Evolutionary conservation across 202 grass and related monocot genomes (phyloP).

Genomic region (Thinopyrum obtusiflorum): DNA sequence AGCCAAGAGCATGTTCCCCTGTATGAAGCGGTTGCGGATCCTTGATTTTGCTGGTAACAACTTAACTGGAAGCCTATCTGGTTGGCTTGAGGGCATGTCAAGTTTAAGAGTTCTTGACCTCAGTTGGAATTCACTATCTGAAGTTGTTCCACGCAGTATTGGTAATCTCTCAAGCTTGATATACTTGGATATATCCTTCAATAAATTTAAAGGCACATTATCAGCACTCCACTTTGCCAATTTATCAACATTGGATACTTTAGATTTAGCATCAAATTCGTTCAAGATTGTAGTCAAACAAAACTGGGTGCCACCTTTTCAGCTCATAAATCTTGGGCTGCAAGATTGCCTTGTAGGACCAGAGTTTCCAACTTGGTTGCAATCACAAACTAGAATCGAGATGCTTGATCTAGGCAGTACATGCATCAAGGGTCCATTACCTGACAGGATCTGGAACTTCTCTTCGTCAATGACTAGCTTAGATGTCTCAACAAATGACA

Average conservation of each 20-base stretch:
- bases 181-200: slow-evolving; percentile 37
- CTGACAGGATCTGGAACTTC: slow-evolving; percentile 50
- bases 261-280: slow-evolving; percentile 26
- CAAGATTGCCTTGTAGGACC: slow-evolving; percentile 32
- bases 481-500: slow-evolving; percentile 33
- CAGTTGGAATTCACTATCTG: too few species aligned
- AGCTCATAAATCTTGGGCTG: slow-evolving; percentile 16
- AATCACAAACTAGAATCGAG: slow-evolving; percentile 15
- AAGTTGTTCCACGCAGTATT: too few species aligned
- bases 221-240: slow-evolving; percentile 38
- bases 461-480: slow-evolving; percentile 7
- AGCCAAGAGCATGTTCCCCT: too few species aligned
- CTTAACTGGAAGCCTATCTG: too few species aligned
- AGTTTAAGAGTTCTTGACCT: too few species aligned
- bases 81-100: too few species aligned
- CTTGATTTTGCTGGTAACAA: too few species aligned
- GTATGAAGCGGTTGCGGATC: too few species aligned
- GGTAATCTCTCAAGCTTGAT: slow-evolving; percentile 21
- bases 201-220: slow-evolving; percentile 8
- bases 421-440: slow-evolving; percentile 29
- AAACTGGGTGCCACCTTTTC: slow-evolving; percentile 46
- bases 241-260: slow-evolving; percentile 30
- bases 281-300: background rate
- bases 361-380: slow-evolving; percentile 42
- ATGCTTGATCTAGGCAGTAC: slow-evolving; percentile 24